These are phyloP conservation scores for Sorghum bicolor DNA, from an alignment of 176 grass and related monocot species.

Conservation along the genomic window Sorghum_bicolor_NCBIv3 NC_012878.2:51986501-51987000, in stretches of 20 bases:
- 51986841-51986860: constrained; percentile 3
- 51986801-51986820: constrained; percentile 60
- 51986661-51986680: constrained; percentile 68
- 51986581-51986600: constrained; percentile 2
- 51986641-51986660: constrained; percentile 76
- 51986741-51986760: not conserved
- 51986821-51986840: not conserved
- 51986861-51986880: not conserved
- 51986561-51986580: not conserved
- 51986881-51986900: not conserved
- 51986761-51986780: constrained; percentile 50
- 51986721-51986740: not conserved
- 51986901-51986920: not conserved
- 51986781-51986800: constrained; percentile 46
- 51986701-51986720: not conserved
- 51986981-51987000: not conserved
- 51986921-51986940: not conserved
- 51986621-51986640: constrained; percentile 70
- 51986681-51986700: not conserved
- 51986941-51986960: not conserved
- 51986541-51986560: constrained; percentile 11
- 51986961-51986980: not conserved
- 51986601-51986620: constrained; percentile 26
- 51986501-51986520: constrained; percentile 72
- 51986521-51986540: constrained; percentile 40